These are phyloP conservation scores for Epichloe amarillans DNA, from an alignment of 2,329 filamentous ascomycete species.

Conservation along the genomic window DNA sequence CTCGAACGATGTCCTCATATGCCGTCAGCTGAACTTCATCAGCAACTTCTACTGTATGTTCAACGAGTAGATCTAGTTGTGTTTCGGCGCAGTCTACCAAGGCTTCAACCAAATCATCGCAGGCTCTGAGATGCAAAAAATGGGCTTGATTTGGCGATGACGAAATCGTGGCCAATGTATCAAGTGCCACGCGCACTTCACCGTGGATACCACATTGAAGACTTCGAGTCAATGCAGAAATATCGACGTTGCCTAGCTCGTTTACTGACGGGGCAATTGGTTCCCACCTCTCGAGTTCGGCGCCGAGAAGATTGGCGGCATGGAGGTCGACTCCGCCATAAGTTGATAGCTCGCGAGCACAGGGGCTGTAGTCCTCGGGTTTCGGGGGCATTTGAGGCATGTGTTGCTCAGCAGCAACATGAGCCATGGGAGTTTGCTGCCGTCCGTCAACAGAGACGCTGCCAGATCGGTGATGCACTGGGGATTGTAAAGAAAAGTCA, in stretches of 20 bases:
- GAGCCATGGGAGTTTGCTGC: slow-evolving; percentile 10
- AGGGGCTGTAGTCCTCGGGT: slow-evolving; percentile 41
- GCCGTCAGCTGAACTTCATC: slow-evolving; percentile 71
- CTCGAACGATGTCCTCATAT: slow-evolving; percentile 77
- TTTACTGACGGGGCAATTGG: slow-evolving; percentile 61
- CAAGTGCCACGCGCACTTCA: slow-evolving; percentile 81
- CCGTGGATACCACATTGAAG: slow-evolving; percentile 80
- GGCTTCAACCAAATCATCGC: slow-evolving; percentile 79
- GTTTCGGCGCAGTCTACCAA: slow-evolving; percentile 85
- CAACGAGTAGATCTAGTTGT: slow-evolving; percentile 70
- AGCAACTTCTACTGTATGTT: slow-evolving; percentile 73
- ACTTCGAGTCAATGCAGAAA: slow-evolving; percentile 78
- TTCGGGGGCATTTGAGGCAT: slow-evolving; percentile 29
- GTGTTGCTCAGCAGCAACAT: slow-evolving; percentile 15
- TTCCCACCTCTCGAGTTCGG: slow-evolving; percentile 52
- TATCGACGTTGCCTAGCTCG: slow-evolving; percentile 80
- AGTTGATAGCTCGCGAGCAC: slow-evolving; percentile 38
- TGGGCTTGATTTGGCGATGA: slow-evolving; percentile 51
- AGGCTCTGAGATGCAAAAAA: slow-evolving; percentile 54
- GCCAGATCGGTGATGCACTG: slow-evolving; percentile 27
- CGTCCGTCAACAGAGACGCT: slow-evolving; percentile 26
- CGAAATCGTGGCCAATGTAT: slow-evolving; percentile 60
- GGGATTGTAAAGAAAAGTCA: slow-evolving; percentile 34
- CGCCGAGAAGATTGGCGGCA: slow-evolving; percentile 49
- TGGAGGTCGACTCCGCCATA: slow-evolving; percentile 63